phyloP scores from a whole-genome alignment of 2,329 filamentous ascomycete genomes.

The Sporothrix brasiliensis region DNA sequence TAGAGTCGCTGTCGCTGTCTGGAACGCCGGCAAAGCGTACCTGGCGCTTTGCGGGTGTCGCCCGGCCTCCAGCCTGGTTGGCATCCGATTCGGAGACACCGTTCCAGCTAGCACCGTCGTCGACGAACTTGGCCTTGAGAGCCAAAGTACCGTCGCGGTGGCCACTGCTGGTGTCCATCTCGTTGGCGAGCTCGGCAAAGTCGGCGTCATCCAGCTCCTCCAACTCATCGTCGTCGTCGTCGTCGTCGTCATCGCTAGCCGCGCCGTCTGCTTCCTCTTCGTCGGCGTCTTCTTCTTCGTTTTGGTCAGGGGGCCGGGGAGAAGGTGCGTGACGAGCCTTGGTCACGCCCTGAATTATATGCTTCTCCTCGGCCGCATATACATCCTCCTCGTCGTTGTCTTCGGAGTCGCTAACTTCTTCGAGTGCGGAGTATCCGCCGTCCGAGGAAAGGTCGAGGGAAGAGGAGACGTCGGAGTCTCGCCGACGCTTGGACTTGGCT shows the following conservation, averaged over 20 bases:
- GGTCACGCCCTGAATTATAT: slow-evolving; percentile 60
- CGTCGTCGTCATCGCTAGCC: slow-evolving; percentile 46
- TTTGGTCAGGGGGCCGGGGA: slow-evolving; percentile 54
- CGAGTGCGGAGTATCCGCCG: slow-evolving; percentile 72
- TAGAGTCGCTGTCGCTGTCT: slow-evolving; percentile 67
- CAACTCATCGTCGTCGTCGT: slow-evolving; percentile 45
- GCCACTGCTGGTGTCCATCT: slow-evolving; percentile 46
- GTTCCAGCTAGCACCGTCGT: slow-evolving; percentile 51
- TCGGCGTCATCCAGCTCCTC: slow-evolving; percentile 43
- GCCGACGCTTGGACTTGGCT: slow-evolving; percentile 52
- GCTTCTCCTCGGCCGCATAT: slow-evolving; percentile 74
- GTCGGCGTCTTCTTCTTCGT: slow-evolving; percentile 48
- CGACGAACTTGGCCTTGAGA: slow-evolving; percentile 51
- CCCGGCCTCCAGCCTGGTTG: slow-evolving; percentile 24
- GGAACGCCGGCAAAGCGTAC: slow-evolving; percentile 74
- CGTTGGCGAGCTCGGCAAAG: slow-evolving; percentile 42
- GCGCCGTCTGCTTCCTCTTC: slow-evolving; percentile 46
- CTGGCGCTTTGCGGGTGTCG: slow-evolving; percentile 56
- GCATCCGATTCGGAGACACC: slow-evolving; percentile 48
- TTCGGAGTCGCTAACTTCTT: slow-evolving; percentile 76
- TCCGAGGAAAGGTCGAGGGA: slow-evolving; percentile 66
- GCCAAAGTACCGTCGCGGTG: slow-evolving; percentile 44
- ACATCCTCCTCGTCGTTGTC: slow-evolving; percentile 80
- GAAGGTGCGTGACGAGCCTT: slow-evolving; percentile 47
- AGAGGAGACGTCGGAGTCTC: slow-evolving; percentile 57